Evolutionary conservation across 805 yeast genomes (phyloP), one percentile per base, ranked within the genome.

Genomic region (Ogataea glucozyma): DNA sequence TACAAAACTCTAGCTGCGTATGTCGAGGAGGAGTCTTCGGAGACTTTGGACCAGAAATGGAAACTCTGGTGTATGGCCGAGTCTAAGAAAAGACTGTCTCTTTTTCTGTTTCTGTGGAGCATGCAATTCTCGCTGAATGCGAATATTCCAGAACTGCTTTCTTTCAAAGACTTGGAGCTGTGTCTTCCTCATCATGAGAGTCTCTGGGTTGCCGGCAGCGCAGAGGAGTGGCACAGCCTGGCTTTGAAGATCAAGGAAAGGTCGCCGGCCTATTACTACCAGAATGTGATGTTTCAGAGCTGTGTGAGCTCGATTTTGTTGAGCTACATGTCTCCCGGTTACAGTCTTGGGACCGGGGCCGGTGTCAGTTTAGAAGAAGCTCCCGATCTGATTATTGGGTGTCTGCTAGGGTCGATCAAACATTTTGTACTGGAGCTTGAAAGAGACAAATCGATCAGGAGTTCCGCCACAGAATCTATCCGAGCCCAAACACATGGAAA

Each of bases 171-270:
- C n/a, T 27, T 41, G 9, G 45, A 41, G 22, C 22, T 41, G 22
- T 23, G 45, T 36, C 32, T 41, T 16, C 45, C 45, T n/a, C 41
- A 41, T 19, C 38, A 16, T 19, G 45, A 41, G 9, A 36, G 40
- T 29, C 37, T 41, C 6, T 41, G 45, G 45, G 19, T 31, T 3
- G 45, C 45, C 4, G 18, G 27, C 6, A 41, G 18, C 19, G 40
- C 45, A 2, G 45, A 41, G 21, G 27, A 41, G 19, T 41, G 45
- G 45, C n/a, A 36, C 16, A 8, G 29, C 4, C 16, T 41, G 2
- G 38, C 32, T 2, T 22, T 22, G 26, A 8, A 31, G 23, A 30
- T 41, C 26, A 41, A 36, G 16, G 38, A 41, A 22, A 31, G 32
- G 9, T 26, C 41, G 9, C 45, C 45, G 9, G 31, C 29, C 3